These are phyloP conservation scores for Pisolithus microcarpus DNA, from an alignment of 768 basidiomycete species.

Conservation along the genomic window DNA sequence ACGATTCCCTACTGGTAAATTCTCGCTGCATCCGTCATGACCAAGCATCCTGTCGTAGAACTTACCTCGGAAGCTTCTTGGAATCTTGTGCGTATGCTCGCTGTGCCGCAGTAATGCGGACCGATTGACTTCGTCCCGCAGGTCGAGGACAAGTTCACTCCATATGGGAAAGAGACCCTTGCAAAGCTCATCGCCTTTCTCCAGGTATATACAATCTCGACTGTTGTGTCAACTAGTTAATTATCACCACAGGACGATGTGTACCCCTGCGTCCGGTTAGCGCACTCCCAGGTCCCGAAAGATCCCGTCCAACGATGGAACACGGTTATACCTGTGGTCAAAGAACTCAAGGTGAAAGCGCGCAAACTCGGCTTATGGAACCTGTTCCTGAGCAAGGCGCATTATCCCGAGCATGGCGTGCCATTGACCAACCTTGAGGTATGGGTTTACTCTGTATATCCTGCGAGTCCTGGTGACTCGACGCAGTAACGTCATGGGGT, in stretches of 20 bases:
- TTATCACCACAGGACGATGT: constrained; percentile 65
- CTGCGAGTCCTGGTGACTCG: background rate
- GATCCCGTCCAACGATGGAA: constrained; percentile 77
- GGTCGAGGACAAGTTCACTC: constrained; percentile 91
- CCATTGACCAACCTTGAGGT: constrained; percentile 94
- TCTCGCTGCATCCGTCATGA: constrained; percentile 31
- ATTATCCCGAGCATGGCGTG: constrained; percentile 85
- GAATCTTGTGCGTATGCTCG: constrained; percentile 58
- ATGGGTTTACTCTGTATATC: constrained; percentile 8
- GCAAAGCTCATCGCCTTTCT: constrained; percentile 79
- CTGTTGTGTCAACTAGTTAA: background rate
- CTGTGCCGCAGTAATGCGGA: background rate
- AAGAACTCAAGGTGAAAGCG: constrained; percentile 81
- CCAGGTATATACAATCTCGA: constrained; percentile 43
- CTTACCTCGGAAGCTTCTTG: constrained; percentile 81
- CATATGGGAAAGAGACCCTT: constrained; percentile 80
- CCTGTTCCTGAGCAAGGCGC: constrained; percentile 88
- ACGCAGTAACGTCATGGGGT: background rate
- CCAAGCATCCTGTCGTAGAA: constrained; percentile 62
- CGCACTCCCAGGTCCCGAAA: constrained; percentile 73
- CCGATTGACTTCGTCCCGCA: constrained; percentile 21
- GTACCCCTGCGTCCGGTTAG: constrained; percentile 68
- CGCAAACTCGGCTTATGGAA: constrained; percentile 93
- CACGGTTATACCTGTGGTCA: constrained; percentile 72
- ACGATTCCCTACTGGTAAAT: too few species aligned